Evolutionary conservation across 768 basidiomycete species (phyloP).

Genomic region (Leccinum barrowsii): DNA sequence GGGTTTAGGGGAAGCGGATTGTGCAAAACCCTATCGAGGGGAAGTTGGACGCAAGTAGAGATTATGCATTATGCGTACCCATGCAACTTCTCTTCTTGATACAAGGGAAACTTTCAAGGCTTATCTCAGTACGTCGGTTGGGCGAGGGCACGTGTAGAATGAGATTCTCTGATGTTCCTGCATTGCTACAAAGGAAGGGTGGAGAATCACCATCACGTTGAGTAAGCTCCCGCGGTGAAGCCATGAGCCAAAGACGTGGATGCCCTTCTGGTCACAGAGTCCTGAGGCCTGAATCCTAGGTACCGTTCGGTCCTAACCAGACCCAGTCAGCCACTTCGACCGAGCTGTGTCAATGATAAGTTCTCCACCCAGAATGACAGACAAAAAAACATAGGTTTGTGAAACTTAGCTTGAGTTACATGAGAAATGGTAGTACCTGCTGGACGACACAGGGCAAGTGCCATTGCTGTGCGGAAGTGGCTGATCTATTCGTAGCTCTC

Average conservation of each 20-base stretch:
- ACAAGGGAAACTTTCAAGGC: background rate
- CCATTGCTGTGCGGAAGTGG: constrained; percentile 9
- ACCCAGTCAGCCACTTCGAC: background rate
- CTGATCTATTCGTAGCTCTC: constrained; percentile 22
- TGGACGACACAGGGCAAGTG: background rate
- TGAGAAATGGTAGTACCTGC: background rate
- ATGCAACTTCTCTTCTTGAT: constrained; percentile 1
- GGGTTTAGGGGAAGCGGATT: background rate
- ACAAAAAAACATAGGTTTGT: too few relatives aligned
- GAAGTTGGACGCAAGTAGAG: background rate
- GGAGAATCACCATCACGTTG: constrained; percentile 24
- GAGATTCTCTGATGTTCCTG: constrained; percentile 18
- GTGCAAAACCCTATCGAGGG: background rate
- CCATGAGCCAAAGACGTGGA: constrained; percentile 20
- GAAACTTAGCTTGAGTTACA: background rate
- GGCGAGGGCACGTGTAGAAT: constrained; percentile 16
- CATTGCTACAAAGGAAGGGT: constrained; percentile 23
- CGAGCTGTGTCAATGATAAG: background rate
- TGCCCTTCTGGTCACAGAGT: constrained; percentile 3
- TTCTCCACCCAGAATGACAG: background rate
- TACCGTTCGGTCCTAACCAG: background rate
- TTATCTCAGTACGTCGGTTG: constrained; percentile 4
- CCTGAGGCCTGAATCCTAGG: background rate
- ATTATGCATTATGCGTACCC: background rate
- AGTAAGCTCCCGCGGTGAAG: constrained; percentile 15